These are phyloP conservation scores for Areca catechu DNA, from an alignment of 176 grass and related monocot species.

Conservation along the genomic window DNA sequence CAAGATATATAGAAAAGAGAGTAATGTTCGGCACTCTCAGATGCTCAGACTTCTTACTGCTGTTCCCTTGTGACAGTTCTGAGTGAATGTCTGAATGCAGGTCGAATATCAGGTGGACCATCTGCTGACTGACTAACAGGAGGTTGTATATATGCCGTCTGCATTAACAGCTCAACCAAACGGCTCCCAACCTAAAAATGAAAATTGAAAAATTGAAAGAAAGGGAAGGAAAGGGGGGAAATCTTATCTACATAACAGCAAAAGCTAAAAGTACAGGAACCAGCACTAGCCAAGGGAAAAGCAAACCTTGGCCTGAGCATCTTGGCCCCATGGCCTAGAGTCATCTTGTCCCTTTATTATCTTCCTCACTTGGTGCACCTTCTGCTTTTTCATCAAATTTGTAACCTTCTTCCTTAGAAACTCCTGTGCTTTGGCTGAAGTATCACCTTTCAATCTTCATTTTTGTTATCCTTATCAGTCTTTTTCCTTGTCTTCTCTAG, in stretches of 20 bases:
- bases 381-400: slow-evolving; percentile 82
- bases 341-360: slow-evolving; percentile 70
- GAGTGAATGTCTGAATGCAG: slow-evolving; percentile 76
- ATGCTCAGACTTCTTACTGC: slow-evolving; percentile 30
- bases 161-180: slow-evolving; percentile 81
- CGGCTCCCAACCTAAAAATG: slow-evolving; percentile 80
- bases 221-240: no score
- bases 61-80: slow-evolving; percentile 44
- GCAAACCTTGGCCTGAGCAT: slow-evolving; percentile 74
- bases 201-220: slow-evolving; percentile 10
- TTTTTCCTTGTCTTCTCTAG: slow-evolving; percentile 82
- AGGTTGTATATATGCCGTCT: slow-evolving; percentile 90
- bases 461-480: slow-evolving; percentile 35
- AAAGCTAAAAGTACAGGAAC: no score
- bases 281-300: background rate
- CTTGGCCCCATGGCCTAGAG: slow-evolving; percentile 87
- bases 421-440: slow-evolving; percentile 41
- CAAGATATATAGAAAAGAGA: slow-evolving; percentile 4
- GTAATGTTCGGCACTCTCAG: no score
- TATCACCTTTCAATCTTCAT: slow-evolving; percentile 31
- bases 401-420: slow-evolving; percentile 80
- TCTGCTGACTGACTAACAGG: slow-evolving; percentile 68
- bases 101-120: slow-evolving; percentile 82
- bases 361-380: slow-evolving; percentile 42
- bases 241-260: no score